Conservation (phyloP, 352 stramenopile genomes). For the Phytophthora constricta region DNA sequence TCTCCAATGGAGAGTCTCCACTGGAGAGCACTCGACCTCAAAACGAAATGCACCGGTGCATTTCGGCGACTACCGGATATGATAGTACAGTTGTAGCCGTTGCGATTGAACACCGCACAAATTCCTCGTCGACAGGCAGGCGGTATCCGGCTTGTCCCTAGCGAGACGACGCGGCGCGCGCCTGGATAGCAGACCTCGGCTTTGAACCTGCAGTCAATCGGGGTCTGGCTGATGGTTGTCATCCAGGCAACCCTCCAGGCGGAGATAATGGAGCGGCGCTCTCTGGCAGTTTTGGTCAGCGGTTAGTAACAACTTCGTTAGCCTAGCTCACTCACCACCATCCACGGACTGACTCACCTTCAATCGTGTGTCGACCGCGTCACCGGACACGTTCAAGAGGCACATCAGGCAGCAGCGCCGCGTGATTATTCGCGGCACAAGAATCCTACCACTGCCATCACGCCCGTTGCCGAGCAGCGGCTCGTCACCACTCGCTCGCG, state of each 20-base stretch:
- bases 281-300: too few relatives aligned
- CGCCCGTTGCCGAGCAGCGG: not conserved
- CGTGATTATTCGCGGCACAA: slow-evolving; percentile 7
- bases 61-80: too few relatives aligned
- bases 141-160: slow-evolving; percentile 20
- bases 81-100: not conserved
- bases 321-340: slow-evolving; percentile 5
- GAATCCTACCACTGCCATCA: not conserved
- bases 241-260: too few relatives aligned
- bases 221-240: too few relatives aligned
- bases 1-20: too few relatives aligned
- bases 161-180: not conserved
- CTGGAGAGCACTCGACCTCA: not conserved
- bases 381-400: not conserved
- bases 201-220: too few relatives aligned
- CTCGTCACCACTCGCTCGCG: not conserved
- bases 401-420: slow-evolving; percentile 25
- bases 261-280: not conserved
- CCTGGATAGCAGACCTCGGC: not conserved
- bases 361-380: not conserved
- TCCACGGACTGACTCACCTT: not conserved
- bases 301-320: not conserved
- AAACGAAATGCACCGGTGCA: not conserved
- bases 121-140: slow-evolving; percentile 10
- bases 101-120: not conserved